Evolutionary conservation across 2,329 filamentous ascomycete genomes (phyloP), one percentile per base, ranked within the genome.

Genomic region (Iodosphaeria phyllophila): DNA sequence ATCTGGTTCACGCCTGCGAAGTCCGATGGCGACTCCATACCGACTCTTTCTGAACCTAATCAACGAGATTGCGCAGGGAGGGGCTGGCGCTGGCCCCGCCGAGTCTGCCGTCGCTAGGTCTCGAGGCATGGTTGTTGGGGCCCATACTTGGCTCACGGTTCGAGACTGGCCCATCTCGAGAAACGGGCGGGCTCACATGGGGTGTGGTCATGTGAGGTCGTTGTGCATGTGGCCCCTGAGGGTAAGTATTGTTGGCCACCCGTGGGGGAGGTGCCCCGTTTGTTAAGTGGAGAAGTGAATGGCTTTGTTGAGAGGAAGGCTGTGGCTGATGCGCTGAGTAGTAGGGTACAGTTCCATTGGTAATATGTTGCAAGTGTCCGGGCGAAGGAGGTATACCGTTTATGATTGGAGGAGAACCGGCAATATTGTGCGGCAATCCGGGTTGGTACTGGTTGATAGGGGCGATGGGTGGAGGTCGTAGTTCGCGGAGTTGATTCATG

Each of bases 81-180:
- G 77, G 75, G 40, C 72, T 83, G 10, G 76, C 74, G 39, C 77
- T 83, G 4, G 76, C 76, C n/a, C 74, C 74, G 25, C 63, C 64
- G 16, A 60, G 44, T 28, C 22, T 44, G 32, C 23, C 36, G 36
- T 40, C 43, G 35, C 28, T 51, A 5, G 41, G 38, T 25, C 50
- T 39, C 23, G 47, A 28, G 16, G 41, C 32, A 6, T 37, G 35
- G 25, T 42, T 47, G 14, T 29, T 36, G 23, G 35, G 43, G 35
- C 41, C 39, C 19, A 40, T 36, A 23, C 38, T 38, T 11, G 39
- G 30, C 24, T 50, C 38, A 22, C 47, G 34, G 18, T 38, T 42
- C 32, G 47, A 37, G 4, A 38, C 28, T 9, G 43, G 34, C 8
- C 48, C 47, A n/a, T 51, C 56, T 27, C 52, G 46, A n/a, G 51